Base-by-base conservation (phyloP, 306 rosid genomes). In the Cucurbita argyrosperma region DNA sequence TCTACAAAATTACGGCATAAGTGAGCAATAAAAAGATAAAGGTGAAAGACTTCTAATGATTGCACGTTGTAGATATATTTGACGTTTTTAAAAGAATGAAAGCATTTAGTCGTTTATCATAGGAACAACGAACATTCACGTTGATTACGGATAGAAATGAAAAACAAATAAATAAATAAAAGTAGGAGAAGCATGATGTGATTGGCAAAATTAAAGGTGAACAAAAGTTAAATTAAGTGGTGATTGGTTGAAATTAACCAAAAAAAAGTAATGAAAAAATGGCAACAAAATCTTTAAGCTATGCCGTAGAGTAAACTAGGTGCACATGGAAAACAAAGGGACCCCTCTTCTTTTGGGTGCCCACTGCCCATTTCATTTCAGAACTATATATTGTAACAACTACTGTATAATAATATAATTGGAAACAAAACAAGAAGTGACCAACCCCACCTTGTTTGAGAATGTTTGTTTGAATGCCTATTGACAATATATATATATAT, bases 261-360 rank as follows among this genome's bases (percentile, higher is more conserved):
- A 38, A 39, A 62, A 42, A 42, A 61, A 10, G 13, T 9, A 37
- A 5, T 6, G 0, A 65, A 66, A 47, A 23, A 47, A 46, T 68
- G 54, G 42, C 23, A 43, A 68, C 18, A 21, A 47, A 40, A 68
- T 68, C 11, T 47, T 46, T 68, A 43, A 43, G 47, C 19, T 68
- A 23, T 13, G 23, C 11, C 53, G 18, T 21, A 49, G 57, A 53
- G 57, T 7, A 42, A 21, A 13, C 47, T 14, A 68, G 38, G 23
- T 13, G 43, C 74, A 68, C 74, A 68, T 68, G 74, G 57, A 68
- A 47, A 46, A 47, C 57, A 68, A 68, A 47, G 56, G 30, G 57
- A 47, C 57, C 6, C 56, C 16, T 38, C 45, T 6, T 26, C 51
- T 8, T 18, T 64, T 64, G 6, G 16, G 68, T 47, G 53, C 38